Conservation (phyloP, 441 rosid species). For the Aquilaria agallochum region DNA sequence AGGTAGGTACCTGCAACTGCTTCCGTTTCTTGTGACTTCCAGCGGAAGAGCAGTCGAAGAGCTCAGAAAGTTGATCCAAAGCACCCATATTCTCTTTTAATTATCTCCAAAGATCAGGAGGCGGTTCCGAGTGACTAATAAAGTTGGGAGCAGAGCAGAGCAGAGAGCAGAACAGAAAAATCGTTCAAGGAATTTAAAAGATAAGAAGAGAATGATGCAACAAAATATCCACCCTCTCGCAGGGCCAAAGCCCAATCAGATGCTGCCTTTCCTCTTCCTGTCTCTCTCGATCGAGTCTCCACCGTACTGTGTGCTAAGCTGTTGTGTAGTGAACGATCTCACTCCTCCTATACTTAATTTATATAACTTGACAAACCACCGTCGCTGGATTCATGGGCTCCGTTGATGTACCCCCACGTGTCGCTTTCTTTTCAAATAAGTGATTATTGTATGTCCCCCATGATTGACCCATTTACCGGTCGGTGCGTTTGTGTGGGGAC, state of each 20-base stretch:
- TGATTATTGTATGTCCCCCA: background rate
- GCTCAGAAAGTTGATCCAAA: slow-evolving; percentile 74
- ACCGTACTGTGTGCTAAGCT: background rate
- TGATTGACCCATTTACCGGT: slow-evolving; percentile 6
- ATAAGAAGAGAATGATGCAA: background rate
- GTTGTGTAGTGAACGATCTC: background rate
- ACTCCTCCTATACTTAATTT: background rate
- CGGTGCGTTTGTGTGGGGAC: background rate
- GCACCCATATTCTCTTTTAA: slow-evolving; percentile 49
- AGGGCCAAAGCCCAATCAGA: no score
- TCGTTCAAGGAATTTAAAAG: background rate
- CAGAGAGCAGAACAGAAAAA: background rate
- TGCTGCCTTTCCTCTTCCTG: background rate
- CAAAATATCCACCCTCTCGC: slow-evolving; percentile 2
- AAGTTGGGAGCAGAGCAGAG: background rate
- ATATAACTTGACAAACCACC: slow-evolving; percentile 9
- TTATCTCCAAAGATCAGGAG: background rate
- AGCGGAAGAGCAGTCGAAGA: slow-evolving; percentile 57
- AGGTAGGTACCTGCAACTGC: slow-evolving; percentile 64
- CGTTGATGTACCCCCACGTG: slow-evolving; percentile 9
- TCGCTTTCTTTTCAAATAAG: background rate
- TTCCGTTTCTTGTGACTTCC: slow-evolving; percentile 52
- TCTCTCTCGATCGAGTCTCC: background rate
- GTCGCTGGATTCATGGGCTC: background rate
- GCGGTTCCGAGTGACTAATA: background rate